Base-by-base conservation (phyloP, 306 rosid species). In the Begonia masoniana region DNA sequence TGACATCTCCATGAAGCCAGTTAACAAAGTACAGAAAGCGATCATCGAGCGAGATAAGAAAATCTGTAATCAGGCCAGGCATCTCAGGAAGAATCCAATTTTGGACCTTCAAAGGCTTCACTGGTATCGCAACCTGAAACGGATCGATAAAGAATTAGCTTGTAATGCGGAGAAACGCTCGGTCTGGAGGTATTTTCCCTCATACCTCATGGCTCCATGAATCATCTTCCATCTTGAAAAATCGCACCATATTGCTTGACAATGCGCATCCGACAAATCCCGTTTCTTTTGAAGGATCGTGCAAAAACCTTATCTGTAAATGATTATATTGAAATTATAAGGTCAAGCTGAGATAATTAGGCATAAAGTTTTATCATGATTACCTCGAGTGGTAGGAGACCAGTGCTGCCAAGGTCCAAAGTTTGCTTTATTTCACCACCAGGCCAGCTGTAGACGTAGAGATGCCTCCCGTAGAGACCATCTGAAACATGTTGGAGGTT, bases 1-100 rank as follows among this genome's bases (percentile, higher is more conserved):
- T 78, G 62, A 91, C 79, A 75, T 91, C 95, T 12, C 97, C 95
- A 24, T 91, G 97, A 65, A 91, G 91, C 97, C 97, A 91, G 80
- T 91, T 91, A 74, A 71, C 91, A 11, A 81, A 67, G 75, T 85
- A 85, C 51, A 91, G 64, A 66, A 80, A 91, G 55, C 88, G 94
- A 53, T 85, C 97, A 55, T 91, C 95, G 10, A 91, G 91, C 13
- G 97, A 91, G 45, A 91, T 75, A 62, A 91, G 74, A 62, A 85
- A 82, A 69, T 85, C 94, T 31, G 95, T 91, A 49, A 85, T 81
- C 53, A 91, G 91, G 67, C 97, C 97, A 12, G 97, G 88, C 97
- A 91, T 75, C 67, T 91, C 94, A 12, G 95, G 94, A 67, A 89
- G 91, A 62, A 82, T 67, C 97, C 97, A 89, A 69, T 83, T 89